phyloP scores from a whole-genome alignment of 345 rosid genomes.

The Euphorbia pulcherrima region DNA sequence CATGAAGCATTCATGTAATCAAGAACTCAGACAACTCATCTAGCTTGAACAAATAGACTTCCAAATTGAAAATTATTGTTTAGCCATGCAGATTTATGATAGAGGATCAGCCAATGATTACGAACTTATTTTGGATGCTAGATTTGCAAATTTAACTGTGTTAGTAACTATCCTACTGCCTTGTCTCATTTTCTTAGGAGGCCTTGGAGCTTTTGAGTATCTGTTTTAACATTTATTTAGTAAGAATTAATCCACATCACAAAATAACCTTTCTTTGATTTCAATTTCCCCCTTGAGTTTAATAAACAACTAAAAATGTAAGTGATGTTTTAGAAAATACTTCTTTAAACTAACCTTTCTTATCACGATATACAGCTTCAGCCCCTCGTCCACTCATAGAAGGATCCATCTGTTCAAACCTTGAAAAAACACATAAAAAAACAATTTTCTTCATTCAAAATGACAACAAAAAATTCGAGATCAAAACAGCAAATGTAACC shows the following conservation, averaged over 20 bases:
- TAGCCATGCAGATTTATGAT: not conserved
- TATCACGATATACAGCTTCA: slow-evolving; percentile 84
- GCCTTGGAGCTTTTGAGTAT: not conserved
- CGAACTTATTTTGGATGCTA: not conserved
- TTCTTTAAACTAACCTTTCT: slow-evolving; percentile 44
- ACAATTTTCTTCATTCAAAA: not conserved
- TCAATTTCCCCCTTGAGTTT: not conserved
- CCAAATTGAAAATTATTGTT: not conserved
- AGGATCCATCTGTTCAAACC: slow-evolving; percentile 76
- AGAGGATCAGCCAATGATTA: not conserved
- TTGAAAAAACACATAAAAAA: slow-evolving; percentile 17
- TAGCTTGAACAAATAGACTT: not conserved
- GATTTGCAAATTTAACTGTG: not conserved
- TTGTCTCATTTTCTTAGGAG: not conserved
- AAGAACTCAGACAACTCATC: not conserved
- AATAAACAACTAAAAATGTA: not conserved
- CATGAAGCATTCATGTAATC: not conserved
- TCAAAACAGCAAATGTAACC: slow-evolving; percentile 5
- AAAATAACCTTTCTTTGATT: not conserved
- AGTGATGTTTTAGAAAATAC: not conserved
- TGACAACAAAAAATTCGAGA: not conserved
- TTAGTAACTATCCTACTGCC: not conserved
- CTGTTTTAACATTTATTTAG: not conserved
- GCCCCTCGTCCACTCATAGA: slow-evolving; percentile 69
- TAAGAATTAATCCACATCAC: not conserved